Base-by-base conservation (phyloP, 345 rosid genomes). In the Adansonia digitata region DNA sequence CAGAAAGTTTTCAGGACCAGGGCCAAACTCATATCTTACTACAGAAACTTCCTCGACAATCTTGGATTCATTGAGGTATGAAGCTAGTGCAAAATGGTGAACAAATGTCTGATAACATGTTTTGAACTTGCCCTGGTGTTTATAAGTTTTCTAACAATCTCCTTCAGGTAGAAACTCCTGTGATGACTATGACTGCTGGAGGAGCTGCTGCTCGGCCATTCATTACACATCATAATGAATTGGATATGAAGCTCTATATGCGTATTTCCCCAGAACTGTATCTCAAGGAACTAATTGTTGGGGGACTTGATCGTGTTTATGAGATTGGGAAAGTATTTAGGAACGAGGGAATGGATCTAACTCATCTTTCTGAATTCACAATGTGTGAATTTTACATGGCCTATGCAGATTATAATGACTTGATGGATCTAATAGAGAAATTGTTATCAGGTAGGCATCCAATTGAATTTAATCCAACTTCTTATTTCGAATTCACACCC, bases 371-470 rank as follows among this genome's bases (percentile, higher is more conserved):
- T 5, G 99, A 95, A 84, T 95, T 93, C 83, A 93, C 99, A 64
- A 95, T 95, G 67, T 95, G 97, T 68, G 99, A 95, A 81, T 95
- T 95, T 80, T 95, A 95, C 75, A 91, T 93, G 99, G 99, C 98
- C 22, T 95, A 66, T 49, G 98, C 96, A 1, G 99, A 95, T 81
- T 94, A 94, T 84, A 83, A 94, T 62, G 98, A 94, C 80, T 61
- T 94, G 83, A 94, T 94, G 97, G 81, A 79, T 29, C 90, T 94
- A 65, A 94, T 94, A 11, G 98, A 94, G 86, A 66, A 80, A 42
- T 78, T 94, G 94, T 49, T 94, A 79, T 92, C 98, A 65, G 98
- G 98, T 86, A 77, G 78, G 86, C 37, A 29, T 60, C 64, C 64
- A 60, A 5, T 29, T 14, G 20, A 39, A 60, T 60, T 60, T 12